Conservation (phyloP, 345 rosid genomes). For the Murraya koenigii region DNA sequence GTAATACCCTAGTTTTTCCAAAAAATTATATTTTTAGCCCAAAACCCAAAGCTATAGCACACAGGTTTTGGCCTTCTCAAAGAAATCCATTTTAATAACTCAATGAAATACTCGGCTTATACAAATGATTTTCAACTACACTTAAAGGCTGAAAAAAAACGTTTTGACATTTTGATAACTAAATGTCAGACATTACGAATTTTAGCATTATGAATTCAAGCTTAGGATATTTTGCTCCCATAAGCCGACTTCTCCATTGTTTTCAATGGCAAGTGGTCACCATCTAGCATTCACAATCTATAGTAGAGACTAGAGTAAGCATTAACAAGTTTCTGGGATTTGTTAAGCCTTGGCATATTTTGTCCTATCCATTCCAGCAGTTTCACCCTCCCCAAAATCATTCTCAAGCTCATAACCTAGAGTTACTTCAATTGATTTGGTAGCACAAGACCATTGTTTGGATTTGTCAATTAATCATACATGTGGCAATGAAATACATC, state of each 20-base stretch:
- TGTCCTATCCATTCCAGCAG: background rate
- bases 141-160: no score
- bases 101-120: no score
- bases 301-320: background rate
- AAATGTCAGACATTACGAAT: no score
- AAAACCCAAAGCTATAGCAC: no score
- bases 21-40: no score
- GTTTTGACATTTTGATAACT: no score
- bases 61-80: no score
- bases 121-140: no score
- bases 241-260: constrained; percentile 1
- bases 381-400: background rate
- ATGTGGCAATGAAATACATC: background rate
- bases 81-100: no score
- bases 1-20: no score
- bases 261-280: background rate
- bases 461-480: background rate
- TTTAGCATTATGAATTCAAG: background rate
- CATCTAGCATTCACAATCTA: background rate
- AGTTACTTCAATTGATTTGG: background rate
- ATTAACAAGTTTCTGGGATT: constrained; percentile 1
- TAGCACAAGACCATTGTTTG: background rate
- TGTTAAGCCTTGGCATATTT: background rate
- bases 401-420: background rate
- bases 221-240: background rate